A percentile compares a stretch with the other conserved stretches of the same genome.
These are phyloP conservation scores for Tolypocladium tundrense DNA, from an alignment of 2,329 filamentous ascomycete species.

Conservation along the genomic window DNA sequence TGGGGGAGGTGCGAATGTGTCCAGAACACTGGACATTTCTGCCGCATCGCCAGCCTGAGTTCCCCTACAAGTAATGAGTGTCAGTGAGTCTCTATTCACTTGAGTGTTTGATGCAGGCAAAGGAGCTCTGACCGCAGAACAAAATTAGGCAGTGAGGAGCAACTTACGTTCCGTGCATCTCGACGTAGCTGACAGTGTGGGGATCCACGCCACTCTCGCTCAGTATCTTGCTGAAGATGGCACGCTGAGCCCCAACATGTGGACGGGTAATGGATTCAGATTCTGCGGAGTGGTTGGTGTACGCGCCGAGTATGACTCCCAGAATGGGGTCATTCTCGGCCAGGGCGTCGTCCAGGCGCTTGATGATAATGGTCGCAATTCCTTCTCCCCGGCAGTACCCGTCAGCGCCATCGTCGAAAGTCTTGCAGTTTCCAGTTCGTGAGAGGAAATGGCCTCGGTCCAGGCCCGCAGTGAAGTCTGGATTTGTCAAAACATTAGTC, in stretches of 20 bases:
- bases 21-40: conserved; percentile 70
- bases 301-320: conserved; percentile 64
- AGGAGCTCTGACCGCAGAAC: background rate
- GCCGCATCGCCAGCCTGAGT: conserved; percentile 79
- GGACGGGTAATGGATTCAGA: background rate
- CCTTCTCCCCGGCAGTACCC: conserved; percentile 76
- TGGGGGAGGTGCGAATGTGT: conserved; percentile 30
- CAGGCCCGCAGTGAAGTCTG: conserved; percentile 50
- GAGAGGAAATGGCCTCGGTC: conserved; percentile 71
- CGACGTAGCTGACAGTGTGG: conserved; percentile 69
- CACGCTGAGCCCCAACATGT: background rate
- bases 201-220: conserved; percentile 51
- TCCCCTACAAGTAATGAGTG: conserved; percentile 50
- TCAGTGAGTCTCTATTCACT: background rate
- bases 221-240: background rate
- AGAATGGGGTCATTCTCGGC: conserved; percentile 67
- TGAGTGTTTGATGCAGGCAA: background rate
- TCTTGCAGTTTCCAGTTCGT: conserved; percentile 43
- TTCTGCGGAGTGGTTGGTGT: conserved; percentile 32
- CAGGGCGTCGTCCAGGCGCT: conserved; percentile 68
- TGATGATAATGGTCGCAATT: conserved; percentile 64
- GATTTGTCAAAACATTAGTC: conserved; percentile 20
- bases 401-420: conserved; percentile 71
- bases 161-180: conserved; percentile 58
- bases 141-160: background rate